These are phyloP conservation scores for Penicillium lividum DNA, from an alignment of 495 filamentous ascomycete species.

Conservation along the genomic window DNA sequence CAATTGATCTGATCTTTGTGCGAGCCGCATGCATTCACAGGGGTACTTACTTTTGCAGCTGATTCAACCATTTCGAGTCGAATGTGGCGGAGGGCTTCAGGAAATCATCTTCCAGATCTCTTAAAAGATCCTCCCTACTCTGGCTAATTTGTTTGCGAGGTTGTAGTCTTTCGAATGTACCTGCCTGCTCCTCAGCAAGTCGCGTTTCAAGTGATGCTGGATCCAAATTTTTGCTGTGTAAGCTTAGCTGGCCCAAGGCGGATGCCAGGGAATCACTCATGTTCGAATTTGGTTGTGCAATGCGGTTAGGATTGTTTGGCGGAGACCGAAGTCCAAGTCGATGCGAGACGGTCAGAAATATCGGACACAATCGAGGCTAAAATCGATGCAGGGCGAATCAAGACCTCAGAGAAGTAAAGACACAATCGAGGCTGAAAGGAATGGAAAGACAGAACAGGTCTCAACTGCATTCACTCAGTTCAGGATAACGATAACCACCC, in stretches of 20 bases:
- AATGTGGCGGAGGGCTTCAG: conserved; percentile 77
- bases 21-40: conserved; percentile 4
- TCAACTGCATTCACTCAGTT: conserved; percentile 4
- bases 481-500: not conserved
- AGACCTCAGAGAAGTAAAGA: not conserved
- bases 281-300: not conserved
- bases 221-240: conserved; percentile 28
- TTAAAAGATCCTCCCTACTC: conserved; percentile 59
- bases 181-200: conserved; percentile 38
- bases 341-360: not conserved
- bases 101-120: conserved; percentile 73
- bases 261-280: conserved; percentile 33
- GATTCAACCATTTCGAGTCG: conserved; percentile 80
- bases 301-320: not conserved
- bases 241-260: conserved; percentile 31
- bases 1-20: conserved; percentile 14
- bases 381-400: not conserved
- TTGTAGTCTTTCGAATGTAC: conserved; percentile 30
- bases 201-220: conserved; percentile 33
- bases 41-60: conserved; percentile 68
- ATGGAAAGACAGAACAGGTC: not conserved
- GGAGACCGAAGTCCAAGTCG: too few species aligned
- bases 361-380: not conserved
- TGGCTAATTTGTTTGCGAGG: conserved; percentile 56
- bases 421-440: not conserved